Base-by-base conservation (phyloP, 176 grass and related monocot species). In the Neostapfia colusana region DNA sequence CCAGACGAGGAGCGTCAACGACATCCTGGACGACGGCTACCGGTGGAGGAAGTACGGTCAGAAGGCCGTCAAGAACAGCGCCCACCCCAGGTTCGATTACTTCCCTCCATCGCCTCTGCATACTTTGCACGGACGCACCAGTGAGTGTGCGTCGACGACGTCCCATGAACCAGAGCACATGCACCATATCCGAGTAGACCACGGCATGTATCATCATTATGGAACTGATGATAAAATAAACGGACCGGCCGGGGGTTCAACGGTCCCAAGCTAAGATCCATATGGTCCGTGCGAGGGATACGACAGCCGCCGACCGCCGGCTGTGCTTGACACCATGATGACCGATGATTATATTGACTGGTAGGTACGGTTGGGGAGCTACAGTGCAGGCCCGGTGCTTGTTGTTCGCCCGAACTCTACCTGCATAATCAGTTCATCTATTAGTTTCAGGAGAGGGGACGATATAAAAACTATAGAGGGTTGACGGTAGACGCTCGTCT, bases 41-140 rank as follows among this genome's bases (percentile, higher is more conserved):
- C 81, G 93, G 20, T 97, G 93, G 93, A 86, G 93, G 70, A 97
- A 97, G 76, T 97, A 97, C 36, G 93, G 93, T 24, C 93, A 97
- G 73, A 97, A 97, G 88, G 90, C 90, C 17, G 93, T 93, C 72
- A 97, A 97, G 83, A 97, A 97, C 72, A 93, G 90, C 79, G n/a
- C 61, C 8, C 81, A 85, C 55, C 93, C 93, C 81, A 96, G 89
- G 93, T 96, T 67, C 10, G 67, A 57, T 73, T 25, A 49, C 65
- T 24, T 48, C 20, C 31, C 31, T 31, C 31, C 31, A 3, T 28
- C 60, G 59, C 38, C 3, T 25, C 23, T 58, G 10, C 23, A 23
- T 4, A 15, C 8, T 56, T 24, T 6, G 2, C 23, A 58, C 55
- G 23, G 9, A 26, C 10, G 54, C 45, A 48, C 2, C 31, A n/a